phyloP scores from a whole-genome alignment of 306 rosid genomes.

The Cyamopsis tetragonoloba region DNA sequence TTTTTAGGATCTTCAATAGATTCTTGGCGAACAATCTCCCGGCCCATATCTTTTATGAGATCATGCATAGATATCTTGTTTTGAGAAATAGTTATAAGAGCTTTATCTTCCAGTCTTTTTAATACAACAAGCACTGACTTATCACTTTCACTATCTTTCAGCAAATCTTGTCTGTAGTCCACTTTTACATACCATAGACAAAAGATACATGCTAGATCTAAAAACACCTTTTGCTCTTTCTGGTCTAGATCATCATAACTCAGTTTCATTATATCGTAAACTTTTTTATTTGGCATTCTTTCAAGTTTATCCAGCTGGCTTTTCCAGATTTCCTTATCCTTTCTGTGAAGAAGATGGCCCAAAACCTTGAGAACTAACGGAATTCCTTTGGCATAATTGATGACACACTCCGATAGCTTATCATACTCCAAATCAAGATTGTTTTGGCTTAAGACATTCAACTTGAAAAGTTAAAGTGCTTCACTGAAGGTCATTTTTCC shows the following conservation, averaged over 20 bases:
- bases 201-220: not conserved
- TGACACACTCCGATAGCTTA: not conserved
- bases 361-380: conserved; percentile 7
- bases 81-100: conserved; percentile 9
- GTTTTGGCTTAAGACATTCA: not conserved
- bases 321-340: not conserved
- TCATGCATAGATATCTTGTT: conserved; percentile 12
- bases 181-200: not conserved
- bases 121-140: not conserved
- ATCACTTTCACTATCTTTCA: conserved; percentile 1
- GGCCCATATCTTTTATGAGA: conserved; percentile 18
- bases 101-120: conserved; percentile 17
- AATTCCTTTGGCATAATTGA: not conserved
- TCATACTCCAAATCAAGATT: not conserved
- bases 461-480: not conserved
- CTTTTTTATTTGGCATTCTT: not conserved
- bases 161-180: not conserved
- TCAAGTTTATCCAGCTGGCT: not conserved
- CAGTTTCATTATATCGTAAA: not conserved
- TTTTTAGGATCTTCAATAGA: not conserved
- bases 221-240: not conserved
- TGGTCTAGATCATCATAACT: not conserved
- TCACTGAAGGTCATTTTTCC: not conserved
- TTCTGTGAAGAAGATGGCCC: not conserved
- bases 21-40: conserved; percentile 19